Percentiles rank a stretch among this genome's conserved stretches.
phyloP scores from a whole-genome alignment of 192 early-diverging fungal species.

The Chytriomyces sp. region DNA sequence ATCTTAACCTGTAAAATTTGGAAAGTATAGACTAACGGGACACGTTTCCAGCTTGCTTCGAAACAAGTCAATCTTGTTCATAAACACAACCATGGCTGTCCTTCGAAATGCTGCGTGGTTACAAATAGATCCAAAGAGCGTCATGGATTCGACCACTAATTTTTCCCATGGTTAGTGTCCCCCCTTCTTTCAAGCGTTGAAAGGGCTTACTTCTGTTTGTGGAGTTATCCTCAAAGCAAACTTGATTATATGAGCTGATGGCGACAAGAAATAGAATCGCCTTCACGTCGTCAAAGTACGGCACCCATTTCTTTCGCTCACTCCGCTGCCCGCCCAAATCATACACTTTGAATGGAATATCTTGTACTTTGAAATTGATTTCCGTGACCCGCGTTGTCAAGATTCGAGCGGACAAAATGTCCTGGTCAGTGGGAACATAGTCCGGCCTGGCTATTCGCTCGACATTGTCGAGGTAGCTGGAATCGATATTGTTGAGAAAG shows the following conservation, averaged over 20 bases:
- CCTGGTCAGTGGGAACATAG: conserved; percentile 90
- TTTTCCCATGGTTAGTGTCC: background rate
- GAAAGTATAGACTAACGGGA: conserved; percentile 56
- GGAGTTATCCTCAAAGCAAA: conserved; percentile 54
- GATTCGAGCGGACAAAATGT: conserved; percentile 92
- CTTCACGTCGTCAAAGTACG: conserved; percentile 96
- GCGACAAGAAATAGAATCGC: conserved; percentile 97
- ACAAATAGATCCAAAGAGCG: conserved; percentile 39
- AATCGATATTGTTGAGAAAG: no score
- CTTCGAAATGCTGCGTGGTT: conserved; percentile 48
- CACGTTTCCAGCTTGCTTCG: conserved; percentile 53
- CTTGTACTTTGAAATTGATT: conserved; percentile 85
- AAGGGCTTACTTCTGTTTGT: conserved; percentile 52
- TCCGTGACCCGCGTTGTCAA: conserved; percentile 97
- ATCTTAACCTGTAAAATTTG: conserved; percentile 57
- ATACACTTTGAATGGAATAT: conserved; percentile 91
- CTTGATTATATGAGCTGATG: conserved; percentile 93
- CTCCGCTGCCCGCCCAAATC: conserved; percentile 98
- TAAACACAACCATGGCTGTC: conserved; percentile 64
- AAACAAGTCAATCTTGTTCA: conserved; percentile 71
- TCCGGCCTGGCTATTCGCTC: conserved; percentile 76
- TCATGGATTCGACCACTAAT: conserved; percentile 59
- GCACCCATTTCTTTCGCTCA: conserved; percentile 98
- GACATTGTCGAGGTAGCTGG: conserved; percentile 84
- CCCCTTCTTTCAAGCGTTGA: background rate